These are phyloP conservation scores for Quercus parvula DNA, from an alignment of 306 rosid species.

Conservation along the genomic window DNA sequence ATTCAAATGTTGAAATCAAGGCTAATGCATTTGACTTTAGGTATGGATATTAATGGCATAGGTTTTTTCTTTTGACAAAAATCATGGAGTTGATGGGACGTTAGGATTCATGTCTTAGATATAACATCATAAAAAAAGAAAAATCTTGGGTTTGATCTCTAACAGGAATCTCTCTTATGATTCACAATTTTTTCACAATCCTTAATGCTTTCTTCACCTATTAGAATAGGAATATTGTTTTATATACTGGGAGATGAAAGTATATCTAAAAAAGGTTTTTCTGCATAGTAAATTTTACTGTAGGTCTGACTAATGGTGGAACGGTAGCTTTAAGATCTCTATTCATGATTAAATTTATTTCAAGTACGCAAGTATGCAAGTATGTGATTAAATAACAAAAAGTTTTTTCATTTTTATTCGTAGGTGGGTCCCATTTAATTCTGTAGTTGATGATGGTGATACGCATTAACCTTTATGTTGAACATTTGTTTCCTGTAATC, in stretches of 20 bases:
- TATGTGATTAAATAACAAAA: not conserved
- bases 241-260: not conserved
- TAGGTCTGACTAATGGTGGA: not conserved
- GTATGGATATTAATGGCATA: not conserved
- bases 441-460: not conserved
- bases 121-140: not conserved
- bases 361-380: not conserved
- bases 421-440: not conserved
- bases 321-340: not conserved
- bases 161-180: not conserved
- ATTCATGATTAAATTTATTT: not conserved
- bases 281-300: not conserved
- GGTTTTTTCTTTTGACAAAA: not conserved
- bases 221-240: not conserved
- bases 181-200: not conserved
- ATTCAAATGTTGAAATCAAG: not conserved
- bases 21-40: not conserved
- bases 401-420: not conserved
- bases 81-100: not conserved
- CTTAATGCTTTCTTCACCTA: not conserved
- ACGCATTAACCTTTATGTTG: not conserved
- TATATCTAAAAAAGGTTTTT: not conserved
- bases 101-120: not conserved
- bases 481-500: not conserved
- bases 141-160: not conserved